A percentile compares a stretch with the other conserved stretches of the same genome.
Evolutionary conservation across 352 stramenopile genomes (phyloP).

Genomic region (Phytophthora vignae): DNA sequence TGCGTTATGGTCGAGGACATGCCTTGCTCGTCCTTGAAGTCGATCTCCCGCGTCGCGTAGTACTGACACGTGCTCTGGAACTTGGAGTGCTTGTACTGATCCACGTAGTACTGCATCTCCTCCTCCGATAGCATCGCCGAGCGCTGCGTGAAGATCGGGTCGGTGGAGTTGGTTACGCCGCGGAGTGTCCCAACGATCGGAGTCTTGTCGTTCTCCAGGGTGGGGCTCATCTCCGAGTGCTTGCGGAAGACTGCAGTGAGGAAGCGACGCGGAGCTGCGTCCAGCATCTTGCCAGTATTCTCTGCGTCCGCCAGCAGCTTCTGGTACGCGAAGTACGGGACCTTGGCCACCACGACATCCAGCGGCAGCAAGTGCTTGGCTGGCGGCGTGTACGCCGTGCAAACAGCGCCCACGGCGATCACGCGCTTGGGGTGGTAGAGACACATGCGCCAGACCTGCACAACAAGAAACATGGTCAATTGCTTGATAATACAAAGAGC

Average conservation of each 20-base stretch:
- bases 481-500: too few species aligned
- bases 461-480: background rate
- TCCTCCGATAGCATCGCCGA: constrained; percentile 58
- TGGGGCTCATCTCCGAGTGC: constrained; percentile 41
- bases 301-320: constrained; percentile 57
- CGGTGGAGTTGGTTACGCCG: constrained; percentile 36
- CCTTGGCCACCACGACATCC: constrained; percentile 51
- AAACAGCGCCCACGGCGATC: constrained; percentile 62
- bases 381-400: constrained; percentile 74
- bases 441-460: constrained; percentile 68
- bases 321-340: constrained; percentile 75
- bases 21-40: constrained; percentile 58
- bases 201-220: constrained; percentile 27
- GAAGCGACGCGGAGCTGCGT: constrained; percentile 52
- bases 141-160: constrained; percentile 46
- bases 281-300: constrained; percentile 48
- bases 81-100: constrained; percentile 56
- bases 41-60: constrained; percentile 65
- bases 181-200: constrained; percentile 39
- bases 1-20: constrained; percentile 47
- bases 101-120: constrained; percentile 72
- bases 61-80: constrained; percentile 71
- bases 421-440: constrained; percentile 73
- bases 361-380: constrained; percentile 44
- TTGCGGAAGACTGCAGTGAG: constrained; percentile 64